phyloP scores from a whole-genome alignment of 78 protist genomes.

The Dictyostelium firmibasis region DNA sequence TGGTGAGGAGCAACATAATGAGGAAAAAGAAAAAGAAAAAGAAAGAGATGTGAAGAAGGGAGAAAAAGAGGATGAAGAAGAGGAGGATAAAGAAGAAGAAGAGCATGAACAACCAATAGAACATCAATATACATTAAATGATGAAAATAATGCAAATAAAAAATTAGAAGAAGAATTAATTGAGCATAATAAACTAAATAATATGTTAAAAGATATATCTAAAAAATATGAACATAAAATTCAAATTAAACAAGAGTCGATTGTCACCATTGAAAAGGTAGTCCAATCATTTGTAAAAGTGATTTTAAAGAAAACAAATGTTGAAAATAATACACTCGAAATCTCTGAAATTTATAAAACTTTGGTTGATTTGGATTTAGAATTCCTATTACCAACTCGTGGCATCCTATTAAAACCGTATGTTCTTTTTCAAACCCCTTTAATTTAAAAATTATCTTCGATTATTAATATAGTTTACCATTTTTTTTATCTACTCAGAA shows the following conservation, averaged over 20 bases:
- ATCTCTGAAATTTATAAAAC: background rate
- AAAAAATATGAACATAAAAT: background rate
- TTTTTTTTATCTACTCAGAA: background rate
- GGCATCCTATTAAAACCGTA: background rate
- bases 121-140: too few relatives aligned
- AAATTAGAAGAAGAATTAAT: background rate
- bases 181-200: background rate
- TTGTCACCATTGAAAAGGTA: background rate
- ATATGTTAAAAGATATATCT: background rate
- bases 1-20: too few relatives aligned
- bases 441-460: too few relatives aligned
- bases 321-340: background rate
- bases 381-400: background rate
- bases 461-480: too few relatives aligned
- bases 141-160: background rate
- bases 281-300: background rate
- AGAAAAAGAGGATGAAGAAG: too few relatives aligned
- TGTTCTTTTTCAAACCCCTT: too few relatives aligned
- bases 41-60: too few relatives aligned
- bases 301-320: background rate
- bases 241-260: slow-evolving; percentile 6
- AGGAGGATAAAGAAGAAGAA: too few relatives aligned
- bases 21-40: too few relatives aligned
- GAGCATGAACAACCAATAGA: background rate
- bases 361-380: background rate